Evolutionary conservation across 1,284 basidiomycete species (phyloP).

Genomic region (Boletellus deceptivus): DNA sequence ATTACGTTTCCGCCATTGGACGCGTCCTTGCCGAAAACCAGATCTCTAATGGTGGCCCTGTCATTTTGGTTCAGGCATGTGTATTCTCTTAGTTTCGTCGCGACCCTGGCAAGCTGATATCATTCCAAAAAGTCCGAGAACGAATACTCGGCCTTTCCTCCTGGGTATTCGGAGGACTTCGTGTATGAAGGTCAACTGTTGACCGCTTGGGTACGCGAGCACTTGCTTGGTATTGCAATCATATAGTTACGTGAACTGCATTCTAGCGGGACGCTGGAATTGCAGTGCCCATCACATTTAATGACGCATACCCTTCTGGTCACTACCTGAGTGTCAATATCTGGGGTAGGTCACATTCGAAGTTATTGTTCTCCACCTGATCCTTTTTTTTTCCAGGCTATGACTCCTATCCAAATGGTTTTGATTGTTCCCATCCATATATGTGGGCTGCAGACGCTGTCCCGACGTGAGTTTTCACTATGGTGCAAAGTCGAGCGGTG

Average conservation of each 20-base stretch:
- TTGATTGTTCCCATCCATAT: slow-evolving; percentile 53
- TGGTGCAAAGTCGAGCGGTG: not conserved
- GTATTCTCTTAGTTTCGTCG: slow-evolving; percentile 21
- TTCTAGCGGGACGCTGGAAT: slow-evolving; percentile 43
- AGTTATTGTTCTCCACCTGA: not conserved
- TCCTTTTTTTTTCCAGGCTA: slow-evolving; percentile 29
- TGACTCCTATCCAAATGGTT: slow-evolving; percentile 55
- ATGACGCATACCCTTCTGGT: slow-evolving; percentile 45
- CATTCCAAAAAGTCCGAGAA: slow-evolving; percentile 42
- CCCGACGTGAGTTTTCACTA: slow-evolving; percentile 22
- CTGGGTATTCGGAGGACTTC: slow-evolving; percentile 42
- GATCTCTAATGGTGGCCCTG: slow-evolving; percentile 50
- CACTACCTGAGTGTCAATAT: slow-evolving; percentile 45
- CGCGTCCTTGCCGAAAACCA: slow-evolving; percentile 46
- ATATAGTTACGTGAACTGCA: slow-evolving; percentile 3
- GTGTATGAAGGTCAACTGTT: slow-evolving; percentile 42
- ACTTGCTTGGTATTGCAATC: not conserved
- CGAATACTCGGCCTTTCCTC: slow-evolving; percentile 45
- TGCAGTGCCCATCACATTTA: slow-evolving; percentile 45
- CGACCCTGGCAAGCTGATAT: not conserved
- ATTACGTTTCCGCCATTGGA: slow-evolving; percentile 41
- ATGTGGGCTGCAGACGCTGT: slow-evolving; percentile 46
- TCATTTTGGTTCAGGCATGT: slow-evolving; percentile 48
- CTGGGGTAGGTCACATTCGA: slow-evolving; percentile 35
- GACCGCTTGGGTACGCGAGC: slow-evolving; percentile 35